Base-by-base conservation (phyloP, 164 flowering plant genomes). In the Macadamia integrifolia region DNA sequence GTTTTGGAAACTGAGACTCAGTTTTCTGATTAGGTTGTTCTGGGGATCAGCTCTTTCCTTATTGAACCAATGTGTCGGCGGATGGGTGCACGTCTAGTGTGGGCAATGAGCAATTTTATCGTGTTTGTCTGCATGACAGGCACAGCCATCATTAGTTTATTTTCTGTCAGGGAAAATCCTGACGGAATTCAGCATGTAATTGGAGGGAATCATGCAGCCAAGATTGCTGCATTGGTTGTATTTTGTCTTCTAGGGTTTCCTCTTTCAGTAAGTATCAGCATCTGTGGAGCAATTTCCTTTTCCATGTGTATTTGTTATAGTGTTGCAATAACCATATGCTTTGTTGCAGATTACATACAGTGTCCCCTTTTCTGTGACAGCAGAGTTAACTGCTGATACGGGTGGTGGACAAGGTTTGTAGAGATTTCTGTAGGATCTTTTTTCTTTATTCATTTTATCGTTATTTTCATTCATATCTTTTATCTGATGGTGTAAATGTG, bases 351-450 rank as follows among this genome's bases (percentile, higher is more conserved):
- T 94, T 64, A 91, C 97, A 23, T 94, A 88, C 56, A 90, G 96
- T 68, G 99, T 92, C 57, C 99, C 99, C 31, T 94, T 90, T 73
- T 86, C 98, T 65, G 79, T 94, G 60, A 90, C 96, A 13, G 96
- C 99, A 28, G 93, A 86, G 76, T 72, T 94, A 76, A 94, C 97
- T 69, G 91, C 97, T 76, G 97, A 90, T 80, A 75, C 92, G 0
- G 99, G 96, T 55, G 99, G 99, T 66, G 99, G 98, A 64, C 99
- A 94, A 92, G 99, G 98, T 94, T 71, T 66, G 80, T 81, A 15
- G 61, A 13, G 23, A 53, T 1, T 35, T 43, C 61, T 31, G 13
- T 46, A 46, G 50, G 1, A 46, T 46, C 9, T 8, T 8, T 46
- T 46, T 11, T 46, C 13, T 8, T 46, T 46, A 1, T 46, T 46